Percentiles rank a stretch among this genome's conserved stretches.
Conservation (phyloP, 2,329 filamentous ascomycete genomes). For the Venturia carpophila region DNA sequence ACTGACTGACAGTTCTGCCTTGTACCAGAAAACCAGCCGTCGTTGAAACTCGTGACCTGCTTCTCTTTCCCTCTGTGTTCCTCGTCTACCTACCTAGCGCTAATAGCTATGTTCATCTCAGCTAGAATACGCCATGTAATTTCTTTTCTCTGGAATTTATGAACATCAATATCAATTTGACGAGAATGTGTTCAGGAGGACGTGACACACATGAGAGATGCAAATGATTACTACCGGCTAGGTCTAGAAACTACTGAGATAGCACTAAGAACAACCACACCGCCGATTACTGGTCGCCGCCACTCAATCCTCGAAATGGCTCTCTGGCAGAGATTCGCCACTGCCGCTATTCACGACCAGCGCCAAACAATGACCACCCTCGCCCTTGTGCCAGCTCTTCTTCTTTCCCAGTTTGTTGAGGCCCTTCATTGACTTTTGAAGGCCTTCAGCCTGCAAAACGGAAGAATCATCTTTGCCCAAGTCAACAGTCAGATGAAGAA, state of each 20-base stretch:
- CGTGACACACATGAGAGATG: background rate
- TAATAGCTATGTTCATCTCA: too few relatives aligned
- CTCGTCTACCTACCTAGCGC: too few relatives aligned
- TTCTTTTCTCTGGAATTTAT: too few relatives aligned
- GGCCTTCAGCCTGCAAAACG: slow-evolving; percentile 23
- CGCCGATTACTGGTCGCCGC: background rate
- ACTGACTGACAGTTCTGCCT: too few relatives aligned
- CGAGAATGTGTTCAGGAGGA: background rate
- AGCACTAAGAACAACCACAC: background rate
- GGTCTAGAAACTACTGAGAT: background rate
- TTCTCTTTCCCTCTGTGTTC: too few relatives aligned
- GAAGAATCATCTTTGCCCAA: slow-evolving; percentile 8
- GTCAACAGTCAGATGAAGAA: slow-evolving; percentile 12
- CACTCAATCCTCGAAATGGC: background rate
- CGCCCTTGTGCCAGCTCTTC: slow-evolving; percentile 30
- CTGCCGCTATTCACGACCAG: background rate
- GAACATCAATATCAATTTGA: background rate
- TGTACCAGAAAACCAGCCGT: too few relatives aligned
- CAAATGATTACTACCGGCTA: background rate
- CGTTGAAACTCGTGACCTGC: too few relatives aligned
- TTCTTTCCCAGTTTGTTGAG: slow-evolving; percentile 34
- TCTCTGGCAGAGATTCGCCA: slow-evolving; percentile 10
- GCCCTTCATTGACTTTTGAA: slow-evolving; percentile 27
- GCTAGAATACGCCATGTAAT: too few relatives aligned
- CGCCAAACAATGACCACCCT: slow-evolving; percentile 12